Percentiles rank a stretch among this genome's conserved stretches.
These are phyloP conservation scores for Backusella luteola DNA, from an alignment of 192 early-diverging fungal species.

Conservation along the genomic window DNA sequence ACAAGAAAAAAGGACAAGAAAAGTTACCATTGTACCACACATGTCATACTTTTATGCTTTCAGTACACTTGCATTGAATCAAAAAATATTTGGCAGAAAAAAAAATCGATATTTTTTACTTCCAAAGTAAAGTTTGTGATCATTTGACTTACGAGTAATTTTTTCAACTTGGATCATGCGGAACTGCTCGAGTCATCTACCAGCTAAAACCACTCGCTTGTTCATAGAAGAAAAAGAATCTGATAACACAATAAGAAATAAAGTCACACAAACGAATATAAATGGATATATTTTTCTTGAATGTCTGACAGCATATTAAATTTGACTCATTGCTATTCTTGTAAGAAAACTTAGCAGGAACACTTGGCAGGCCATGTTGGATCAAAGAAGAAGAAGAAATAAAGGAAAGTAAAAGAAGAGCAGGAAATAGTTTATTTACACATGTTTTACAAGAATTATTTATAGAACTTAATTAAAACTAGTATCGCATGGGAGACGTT, in stretches of 20 bases:
- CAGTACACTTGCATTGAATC: background rate
- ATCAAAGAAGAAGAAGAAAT: background rate
- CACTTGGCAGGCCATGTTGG: background rate
- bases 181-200: background rate
- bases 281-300: background rate
- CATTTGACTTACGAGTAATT: background rate
- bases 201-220: background rate
- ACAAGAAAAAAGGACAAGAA: background rate
- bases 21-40: background rate
- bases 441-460: background rate
- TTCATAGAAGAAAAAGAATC: background rate
- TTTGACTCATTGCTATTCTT: background rate
- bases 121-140: background rate
- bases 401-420: background rate
- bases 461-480: background rate
- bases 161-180: background rate
- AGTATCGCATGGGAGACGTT: background rate
- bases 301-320: constrained; percentile 1
- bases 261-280: background rate
- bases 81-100: background rate
- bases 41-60: background rate
- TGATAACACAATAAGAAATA: background rate
- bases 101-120: background rate
- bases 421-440: background rate
- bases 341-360: background rate